Conservation (phyloP, 1,284 basidiomycete genomes). For the Boletus mariae region DNA sequence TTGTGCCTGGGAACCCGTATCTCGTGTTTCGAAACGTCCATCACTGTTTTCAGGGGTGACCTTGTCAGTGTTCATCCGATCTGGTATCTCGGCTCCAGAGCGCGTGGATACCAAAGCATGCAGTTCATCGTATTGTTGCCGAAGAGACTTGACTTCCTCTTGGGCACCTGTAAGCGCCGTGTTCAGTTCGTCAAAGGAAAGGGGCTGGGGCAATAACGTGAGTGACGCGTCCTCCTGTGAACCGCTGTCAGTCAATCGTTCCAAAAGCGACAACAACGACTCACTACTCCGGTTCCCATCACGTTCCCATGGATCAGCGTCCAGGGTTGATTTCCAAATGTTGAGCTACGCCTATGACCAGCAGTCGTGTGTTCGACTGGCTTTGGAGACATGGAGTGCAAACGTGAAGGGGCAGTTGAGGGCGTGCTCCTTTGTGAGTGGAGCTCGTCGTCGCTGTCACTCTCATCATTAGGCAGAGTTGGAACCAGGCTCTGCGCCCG, state of each 20-base stretch:
- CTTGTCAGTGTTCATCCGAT: constrained; percentile 2
- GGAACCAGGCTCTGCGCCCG: background rate
- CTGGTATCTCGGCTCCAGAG: constrained; percentile 7
- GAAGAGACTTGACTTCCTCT: constrained; percentile 26
- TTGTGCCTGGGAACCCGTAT: background rate
- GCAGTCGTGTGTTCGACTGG: background rate
- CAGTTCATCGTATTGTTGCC: constrained; percentile 26
- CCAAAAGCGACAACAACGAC: constrained; percentile 3
- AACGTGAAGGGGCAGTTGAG: constrained; percentile 13
- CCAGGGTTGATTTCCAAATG: constrained; percentile 21
- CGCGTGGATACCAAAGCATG: constrained; percentile 14
- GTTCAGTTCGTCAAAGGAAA: constrained; percentile 29
- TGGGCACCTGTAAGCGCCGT: constrained; percentile 22
- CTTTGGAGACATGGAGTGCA: constrained; percentile 18
- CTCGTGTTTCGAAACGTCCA: background rate
- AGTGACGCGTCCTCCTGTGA: constrained; percentile 10
- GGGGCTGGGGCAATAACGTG: constrained; percentile 5
- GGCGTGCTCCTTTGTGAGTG: constrained; percentile 8
- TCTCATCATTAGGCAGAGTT: constrained; percentile 3
- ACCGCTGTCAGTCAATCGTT: constrained; percentile 2
- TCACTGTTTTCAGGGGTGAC: background rate
- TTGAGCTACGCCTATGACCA: constrained; percentile 27
- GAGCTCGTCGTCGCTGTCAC: constrained; percentile 21
- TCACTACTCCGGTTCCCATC: constrained; percentile 9
- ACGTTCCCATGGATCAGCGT: constrained; percentile 7